Conservation (phyloP, 2,329 filamentous ascomycete species). For the Sordariomycetes sp. region DNA sequence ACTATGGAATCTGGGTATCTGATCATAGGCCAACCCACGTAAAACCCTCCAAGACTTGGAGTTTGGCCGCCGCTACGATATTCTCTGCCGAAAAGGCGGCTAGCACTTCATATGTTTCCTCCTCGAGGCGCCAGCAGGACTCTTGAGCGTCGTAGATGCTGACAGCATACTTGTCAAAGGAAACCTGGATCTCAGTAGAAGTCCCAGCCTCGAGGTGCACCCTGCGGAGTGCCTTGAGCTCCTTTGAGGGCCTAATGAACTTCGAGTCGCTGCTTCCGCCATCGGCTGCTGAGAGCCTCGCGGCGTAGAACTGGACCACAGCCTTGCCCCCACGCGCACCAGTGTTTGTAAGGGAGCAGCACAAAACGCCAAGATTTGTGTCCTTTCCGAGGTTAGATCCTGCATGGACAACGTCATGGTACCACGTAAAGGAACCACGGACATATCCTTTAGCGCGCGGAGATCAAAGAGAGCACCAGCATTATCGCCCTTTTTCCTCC, state of each 20-base stretch:
- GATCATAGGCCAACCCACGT: neutral
- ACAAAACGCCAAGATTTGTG: conserved; percentile 11
- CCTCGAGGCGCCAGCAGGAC: neutral
- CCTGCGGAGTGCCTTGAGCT: neutral
- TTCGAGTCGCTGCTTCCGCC: neutral
- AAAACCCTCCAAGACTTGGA: neutral
- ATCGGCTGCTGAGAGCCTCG: neutral
- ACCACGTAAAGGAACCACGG: too few species aligned
- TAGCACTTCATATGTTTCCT: neutral
- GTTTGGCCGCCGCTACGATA: neutral
- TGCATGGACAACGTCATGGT: too few species aligned
- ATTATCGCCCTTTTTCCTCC: too few species aligned
- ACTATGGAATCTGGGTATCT: too few species aligned
- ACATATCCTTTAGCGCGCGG: too few species aligned
- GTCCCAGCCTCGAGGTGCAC: neutral
- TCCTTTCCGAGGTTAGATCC: conserved; percentile 18
- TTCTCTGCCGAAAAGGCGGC: conserved; percentile 1
- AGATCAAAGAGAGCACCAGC: too few species aligned
- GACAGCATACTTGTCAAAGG: neutral
- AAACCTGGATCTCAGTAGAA: neutral
- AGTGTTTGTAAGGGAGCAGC: conserved; percentile 24
- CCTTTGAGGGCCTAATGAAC: neutral
- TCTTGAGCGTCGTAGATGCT: neutral
- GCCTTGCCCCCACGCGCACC: conserved; percentile 31
- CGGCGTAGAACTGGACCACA: conserved; percentile 40